phyloP scores from a whole-genome alignment of 2,329 filamentous ascomycete genomes.

The Clonostachys sp. region DNA sequence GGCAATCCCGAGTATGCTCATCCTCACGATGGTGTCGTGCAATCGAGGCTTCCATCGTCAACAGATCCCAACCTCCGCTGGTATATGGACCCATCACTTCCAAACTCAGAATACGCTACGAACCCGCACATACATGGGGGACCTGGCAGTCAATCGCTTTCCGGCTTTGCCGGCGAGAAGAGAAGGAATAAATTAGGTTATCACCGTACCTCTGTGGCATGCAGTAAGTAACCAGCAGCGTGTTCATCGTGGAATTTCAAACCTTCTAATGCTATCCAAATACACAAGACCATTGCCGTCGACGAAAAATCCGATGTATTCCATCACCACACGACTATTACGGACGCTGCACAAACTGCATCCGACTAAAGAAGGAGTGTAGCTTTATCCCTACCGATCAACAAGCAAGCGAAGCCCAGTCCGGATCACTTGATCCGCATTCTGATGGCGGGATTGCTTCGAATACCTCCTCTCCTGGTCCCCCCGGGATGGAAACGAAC shows the following conservation, averaged over 20 bases:
- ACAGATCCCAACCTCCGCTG: too few species aligned
- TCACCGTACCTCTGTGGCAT: slow-evolving; percentile 91
- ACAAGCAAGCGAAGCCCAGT: slow-evolving; percentile 26
- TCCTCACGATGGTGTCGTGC: too few species aligned
- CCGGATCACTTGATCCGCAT: slow-evolving; percentile 17
- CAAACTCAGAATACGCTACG: too few species aligned
- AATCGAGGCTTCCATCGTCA: too few species aligned
- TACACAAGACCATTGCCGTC: slow-evolving; percentile 74
- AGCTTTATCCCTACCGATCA: slow-evolving; percentile 82
- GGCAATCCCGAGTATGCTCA: too few species aligned
- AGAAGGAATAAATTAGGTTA: slow-evolving; percentile 89
- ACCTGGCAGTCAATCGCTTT: too few species aligned
- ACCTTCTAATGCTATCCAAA: not conserved
- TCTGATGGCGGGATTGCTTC: not conserved
- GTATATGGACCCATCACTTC: too few species aligned
- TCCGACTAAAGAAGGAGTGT: slow-evolving; percentile 90
- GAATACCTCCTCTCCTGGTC: not conserved
- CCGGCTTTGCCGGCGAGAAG: slow-evolving; percentile 33
- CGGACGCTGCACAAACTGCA: slow-evolving; percentile 85
- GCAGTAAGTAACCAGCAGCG: slow-evolving; percentile 61
- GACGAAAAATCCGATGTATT: slow-evolving; percentile 90
- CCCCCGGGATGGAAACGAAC: not conserved
- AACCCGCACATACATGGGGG: too few species aligned
- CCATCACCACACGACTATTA: slow-evolving; percentile 67
- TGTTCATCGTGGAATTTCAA: not conserved